Conservation (phyloP, 1,139 yeast species). For the Sugiyamaella castrensis region DNA sequence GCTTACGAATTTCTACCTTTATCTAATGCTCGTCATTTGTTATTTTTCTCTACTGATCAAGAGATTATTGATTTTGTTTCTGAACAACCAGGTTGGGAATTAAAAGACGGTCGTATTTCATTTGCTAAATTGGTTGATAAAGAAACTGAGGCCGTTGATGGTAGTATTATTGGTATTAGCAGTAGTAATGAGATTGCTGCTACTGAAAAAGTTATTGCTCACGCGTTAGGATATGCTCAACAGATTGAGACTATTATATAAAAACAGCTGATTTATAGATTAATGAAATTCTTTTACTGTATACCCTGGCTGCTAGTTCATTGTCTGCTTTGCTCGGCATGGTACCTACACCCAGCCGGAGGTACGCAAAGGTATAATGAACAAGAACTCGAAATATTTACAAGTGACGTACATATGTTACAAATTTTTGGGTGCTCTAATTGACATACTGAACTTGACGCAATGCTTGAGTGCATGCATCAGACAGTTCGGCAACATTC, state of each 20-base stretch:
- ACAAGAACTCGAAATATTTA: not conserved
- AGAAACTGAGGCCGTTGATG: conserved; percentile 21
- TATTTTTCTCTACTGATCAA: conserved; percentile 70
- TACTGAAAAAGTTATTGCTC: conserved; percentile 50
- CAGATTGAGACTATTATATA: conserved; percentile 84
- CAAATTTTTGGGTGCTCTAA: not conserved
- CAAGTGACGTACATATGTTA: not conserved
- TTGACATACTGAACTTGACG: not conserved
- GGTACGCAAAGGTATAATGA: not conserved
- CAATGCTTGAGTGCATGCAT: conserved; percentile 1
- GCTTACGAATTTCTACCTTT: conserved; percentile 76
- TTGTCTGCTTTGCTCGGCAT: not conserved
- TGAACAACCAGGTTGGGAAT: conserved; percentile 59
- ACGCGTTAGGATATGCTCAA: conserved; percentile 73
- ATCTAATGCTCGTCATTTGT: conserved; percentile 74
- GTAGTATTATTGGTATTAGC: conserved; percentile 9
- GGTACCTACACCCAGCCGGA: not conserved
- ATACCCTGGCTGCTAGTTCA: not conserved
- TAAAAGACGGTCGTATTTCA: conserved; percentile 55
- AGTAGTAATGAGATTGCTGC: conserved; percentile 26
- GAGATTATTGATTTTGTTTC: conserved; percentile 60
- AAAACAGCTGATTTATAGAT: conserved; percentile 1
- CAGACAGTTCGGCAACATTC: conserved; percentile 7
- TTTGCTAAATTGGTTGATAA: conserved; percentile 43
- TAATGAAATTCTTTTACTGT: conserved; percentile 2